Base-by-base conservation (phyloP, 371 early-diverging fungal genomes). In the Smittium culicis region DNA sequence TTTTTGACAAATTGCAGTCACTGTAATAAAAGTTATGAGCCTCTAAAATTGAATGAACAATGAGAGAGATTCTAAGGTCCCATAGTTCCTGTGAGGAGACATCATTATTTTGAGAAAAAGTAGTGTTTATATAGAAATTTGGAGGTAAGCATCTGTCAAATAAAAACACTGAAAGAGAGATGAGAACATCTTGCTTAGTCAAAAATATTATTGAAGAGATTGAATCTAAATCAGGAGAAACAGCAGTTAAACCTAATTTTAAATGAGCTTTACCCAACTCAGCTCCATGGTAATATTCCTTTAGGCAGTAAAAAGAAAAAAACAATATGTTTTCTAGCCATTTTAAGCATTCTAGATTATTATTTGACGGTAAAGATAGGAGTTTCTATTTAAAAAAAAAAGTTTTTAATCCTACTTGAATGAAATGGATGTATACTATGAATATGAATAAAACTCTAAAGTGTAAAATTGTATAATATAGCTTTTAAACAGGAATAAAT, bases 271-370 rank as follows among this genome's bases (percentile, higher is more conserved):
- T 45, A 3, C 29, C n/a, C 8, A 32, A 16, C n/a, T 62, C 63
- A 29, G n/a, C 2, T 27, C 29, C 32, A 29, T 31, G 14, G 34
- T 29, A 62, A 5, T 32, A 62, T 33, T 62, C 32, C n/a, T 62
- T 29, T n/a, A 62, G 33, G 34, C 63, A 62, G 32, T 34, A 62
- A 30, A 62, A 32, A 2, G 63, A 62, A 33, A 31, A 62, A 31
- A 62, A 62, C 31, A 62, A 33, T 29, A 5, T 29, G 3, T 2
- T 8, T 8, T 11, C 31, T 2, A 62, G 34, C 32, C 32, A 32
- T 8, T 32, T 34, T 20, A n/a, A n/a, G 63, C 63, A 62, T 34
- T 27, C 63, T 8, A 34, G 63, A 11, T 24, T 24, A 62, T 62
- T 34, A 24, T 62, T n/a, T n/a, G n/a, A n/a, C n/a, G n/a, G n/a